phyloP scores from a whole-genome alignment of 2,329 filamentous ascomycete genomes.

The Aspergillus uvarum region DNA sequence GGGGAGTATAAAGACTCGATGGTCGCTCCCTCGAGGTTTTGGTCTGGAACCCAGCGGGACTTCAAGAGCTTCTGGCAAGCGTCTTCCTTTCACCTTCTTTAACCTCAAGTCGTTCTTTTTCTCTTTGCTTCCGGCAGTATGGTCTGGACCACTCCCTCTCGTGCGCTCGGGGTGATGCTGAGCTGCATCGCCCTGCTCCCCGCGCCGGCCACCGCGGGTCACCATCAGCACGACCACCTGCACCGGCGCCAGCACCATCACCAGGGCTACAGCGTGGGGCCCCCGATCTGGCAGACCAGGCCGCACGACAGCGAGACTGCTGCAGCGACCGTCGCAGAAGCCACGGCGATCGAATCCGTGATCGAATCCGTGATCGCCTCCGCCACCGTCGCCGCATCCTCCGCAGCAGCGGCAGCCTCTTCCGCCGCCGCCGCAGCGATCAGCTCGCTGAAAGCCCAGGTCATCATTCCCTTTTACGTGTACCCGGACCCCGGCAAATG shows the following conservation, averaged over 20 bases:
- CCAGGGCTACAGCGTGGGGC: neutral
- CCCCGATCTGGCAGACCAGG: neutral
- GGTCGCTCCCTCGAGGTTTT: too few species aligned
- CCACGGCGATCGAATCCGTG: neutral
- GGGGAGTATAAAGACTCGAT: too few species aligned
- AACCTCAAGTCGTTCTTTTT: slow-evolving; percentile 1
- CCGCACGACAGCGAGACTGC: neutral
- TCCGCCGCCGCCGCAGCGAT: neutral
- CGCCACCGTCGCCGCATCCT: neutral
- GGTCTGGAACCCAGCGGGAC: too few species aligned
- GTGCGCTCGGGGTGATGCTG: neutral
- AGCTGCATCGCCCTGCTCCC: slow-evolving; percentile 2
- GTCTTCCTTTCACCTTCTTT: neutral
- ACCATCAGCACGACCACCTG: neutral
- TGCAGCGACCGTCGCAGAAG: neutral
- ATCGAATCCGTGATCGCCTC: neutral
- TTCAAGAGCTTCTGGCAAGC: slow-evolving; percentile 7
- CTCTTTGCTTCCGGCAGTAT: neutral
- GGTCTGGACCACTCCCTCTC: neutral
- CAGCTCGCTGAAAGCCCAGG: neutral
- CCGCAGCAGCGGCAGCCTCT: neutral
- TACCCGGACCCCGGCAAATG: slow-evolving; percentile 20
- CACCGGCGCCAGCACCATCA: neutral
- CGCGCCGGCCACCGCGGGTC: neutral
- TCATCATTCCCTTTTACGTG: slow-evolving; percentile 22